Conservation (phyloP, 2,329 filamentous ascomycete species). For the Curvularia hawaiiensis region DNA sequence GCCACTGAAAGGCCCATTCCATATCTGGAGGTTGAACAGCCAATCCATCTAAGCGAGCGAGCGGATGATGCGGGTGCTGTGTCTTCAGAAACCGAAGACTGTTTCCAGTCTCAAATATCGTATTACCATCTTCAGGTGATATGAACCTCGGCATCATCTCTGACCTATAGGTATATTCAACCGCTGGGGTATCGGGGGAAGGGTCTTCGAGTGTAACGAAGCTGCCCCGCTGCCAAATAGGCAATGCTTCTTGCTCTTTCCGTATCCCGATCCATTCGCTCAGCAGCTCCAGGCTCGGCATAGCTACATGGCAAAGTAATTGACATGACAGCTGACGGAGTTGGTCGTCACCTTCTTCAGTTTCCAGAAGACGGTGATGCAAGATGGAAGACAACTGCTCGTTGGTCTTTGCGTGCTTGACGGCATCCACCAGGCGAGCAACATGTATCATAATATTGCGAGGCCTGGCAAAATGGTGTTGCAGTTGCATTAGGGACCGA, state of each 20-base stretch:
- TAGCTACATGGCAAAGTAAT: slow-evolving; percentile 66
- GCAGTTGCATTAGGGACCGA: slow-evolving; percentile 49
- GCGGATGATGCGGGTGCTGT: slow-evolving; percentile 73
- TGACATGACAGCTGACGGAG: slow-evolving; percentile 70
- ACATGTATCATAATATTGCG: slow-evolving; percentile 61
- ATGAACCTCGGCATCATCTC: slow-evolving; percentile 74
- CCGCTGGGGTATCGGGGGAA: slow-evolving; percentile 28
- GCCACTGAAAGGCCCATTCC: slow-evolving; percentile 75
- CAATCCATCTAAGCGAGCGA: slow-evolving; percentile 61
- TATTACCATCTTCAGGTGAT: slow-evolving; percentile 68
- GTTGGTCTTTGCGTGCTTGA: slow-evolving; percentile 51
- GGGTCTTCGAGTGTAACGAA: slow-evolving; percentile 40
- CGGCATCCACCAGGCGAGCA: slow-evolving; percentile 53
- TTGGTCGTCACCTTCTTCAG: slow-evolving; percentile 67
- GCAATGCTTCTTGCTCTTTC: slow-evolving; percentile 45
- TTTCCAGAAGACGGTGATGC: slow-evolving; percentile 48
- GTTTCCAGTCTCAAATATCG: slow-evolving; percentile 79
- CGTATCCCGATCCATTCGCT: slow-evolving; percentile 76
- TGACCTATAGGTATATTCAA: slow-evolving; percentile 67
- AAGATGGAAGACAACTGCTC: slow-evolving; percentile 47
- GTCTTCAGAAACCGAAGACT: slow-evolving; percentile 74
- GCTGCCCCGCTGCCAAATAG: slow-evolving; percentile 34
- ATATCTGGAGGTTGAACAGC: slow-evolving; percentile 61
- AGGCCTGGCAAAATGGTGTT: slow-evolving; percentile 51
- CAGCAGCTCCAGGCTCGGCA: slow-evolving; percentile 70